phyloP scores from a whole-genome alignment of 257 asterid genomes.

The Solanum pimpinellifolium region DNA sequence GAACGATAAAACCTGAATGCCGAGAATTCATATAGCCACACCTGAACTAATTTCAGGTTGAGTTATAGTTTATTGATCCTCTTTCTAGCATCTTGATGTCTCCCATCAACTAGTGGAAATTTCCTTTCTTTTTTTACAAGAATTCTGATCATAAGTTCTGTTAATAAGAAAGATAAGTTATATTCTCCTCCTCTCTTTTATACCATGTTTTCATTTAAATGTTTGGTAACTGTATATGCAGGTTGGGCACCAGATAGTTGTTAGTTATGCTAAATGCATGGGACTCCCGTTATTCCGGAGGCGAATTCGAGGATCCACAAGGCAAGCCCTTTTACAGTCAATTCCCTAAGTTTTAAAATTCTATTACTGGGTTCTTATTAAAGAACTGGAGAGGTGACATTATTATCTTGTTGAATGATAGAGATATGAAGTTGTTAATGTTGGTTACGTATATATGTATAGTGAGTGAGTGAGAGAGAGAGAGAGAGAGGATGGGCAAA shows the following conservation, averaged over 20 bases:
- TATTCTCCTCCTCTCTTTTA: neutral
- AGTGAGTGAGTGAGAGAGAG: neutral
- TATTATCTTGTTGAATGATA: neutral
- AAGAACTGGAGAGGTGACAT: neutral
- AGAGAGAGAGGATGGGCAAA: neutral
- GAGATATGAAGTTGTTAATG: neutral
- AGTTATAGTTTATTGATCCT: neutral
- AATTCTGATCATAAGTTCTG: neutral
- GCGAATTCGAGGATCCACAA: slow-evolving; percentile 84
- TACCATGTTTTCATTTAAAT: neutral
- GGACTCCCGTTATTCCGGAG: slow-evolving; percentile 89
- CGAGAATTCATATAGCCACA: neutral
- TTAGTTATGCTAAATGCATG: slow-evolving; percentile 82
- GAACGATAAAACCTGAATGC: neutral
- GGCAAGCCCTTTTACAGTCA: slow-evolving; percentile 33
- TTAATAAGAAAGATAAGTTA: neutral
- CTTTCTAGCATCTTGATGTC: neutral
- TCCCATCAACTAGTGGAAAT: neutral
- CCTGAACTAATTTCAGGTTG: neutral
- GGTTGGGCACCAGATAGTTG: slow-evolving; percentile 95
- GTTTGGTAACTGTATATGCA: slow-evolving; percentile 14
- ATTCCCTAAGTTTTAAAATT: neutral
- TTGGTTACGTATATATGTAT: neutral
- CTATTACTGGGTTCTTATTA: neutral
- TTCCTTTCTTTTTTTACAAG: neutral